Base-by-base conservation (phyloP, 2,329 filamentous ascomycete species). In the Aspergillus awamori region DNA sequence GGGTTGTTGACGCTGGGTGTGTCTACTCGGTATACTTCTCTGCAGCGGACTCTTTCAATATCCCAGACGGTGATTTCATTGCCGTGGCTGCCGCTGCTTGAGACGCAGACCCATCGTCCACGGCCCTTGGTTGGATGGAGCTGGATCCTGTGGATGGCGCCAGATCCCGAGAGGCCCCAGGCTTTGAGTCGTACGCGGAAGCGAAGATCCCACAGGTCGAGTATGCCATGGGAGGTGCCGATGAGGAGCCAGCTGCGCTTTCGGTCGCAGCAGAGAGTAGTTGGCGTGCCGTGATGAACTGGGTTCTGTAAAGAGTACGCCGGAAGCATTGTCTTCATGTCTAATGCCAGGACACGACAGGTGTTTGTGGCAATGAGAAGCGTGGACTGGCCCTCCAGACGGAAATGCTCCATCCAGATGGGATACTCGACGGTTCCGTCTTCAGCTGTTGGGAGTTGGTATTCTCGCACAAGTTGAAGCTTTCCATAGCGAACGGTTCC, bases 131-230 rank as follows among this genome's bases (percentile, higher is more conserved):
- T 85, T 0, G 93, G 92, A 71, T 96, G 92, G 0, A 96, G 82
- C 59, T 87, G 84, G 15, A 99, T 82, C 33, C 92, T 86, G 69
- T 94, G 89, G 64, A 98, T 92, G 17, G 91, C 83, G 1, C 89
- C 87, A 62, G 91, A 91, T 22, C 91, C 92, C 0, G 91, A 88
- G 28, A 97, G 85, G 1, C 92, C 92, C 92, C 93, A 98, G 13
- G 89, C 91, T 74, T 91, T 93, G 24, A 98, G 81, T 22, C 92
- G 87, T 69, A 98, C 86, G 66, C 88, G 90, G 82, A 99, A 99
- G n/a, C 95, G 89, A 43, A 99, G 83, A 76, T 99, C 95, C 95
- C 95, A 99, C 1, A 99, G 84, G 72, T 96, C 91, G 7, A 99
- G 82, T 28, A 98, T 89, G 38, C 96, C 95, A 73, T 98, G 93